Base-by-base conservation (phyloP, 2,329 filamentous ascomycete species). In the Metarhizium rileyi region DNA sequence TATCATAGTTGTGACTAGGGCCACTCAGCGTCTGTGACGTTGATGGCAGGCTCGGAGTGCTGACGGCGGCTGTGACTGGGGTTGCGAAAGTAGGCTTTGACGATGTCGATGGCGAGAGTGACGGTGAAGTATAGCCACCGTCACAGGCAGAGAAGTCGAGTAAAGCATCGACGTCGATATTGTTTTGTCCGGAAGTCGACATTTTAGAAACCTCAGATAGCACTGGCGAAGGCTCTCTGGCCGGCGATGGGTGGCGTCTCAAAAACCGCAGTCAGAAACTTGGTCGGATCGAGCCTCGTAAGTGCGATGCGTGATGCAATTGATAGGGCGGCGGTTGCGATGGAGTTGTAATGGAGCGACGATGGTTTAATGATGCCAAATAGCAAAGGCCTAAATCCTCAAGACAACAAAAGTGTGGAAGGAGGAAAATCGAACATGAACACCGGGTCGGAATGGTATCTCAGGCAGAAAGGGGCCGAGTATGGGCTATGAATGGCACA, bases 1-100 rank as follows among this genome's bases (percentile, higher is more conserved):
- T 83, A 61, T 90, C 87, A 74, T 97, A 97, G 69, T 95, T 88
- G 71, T 96, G 90, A 67, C 89, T 95, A 8, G 93, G 91, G 33
- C 83, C 87, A 44, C 81, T 83, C 62, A 90, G 80, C 20, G 76
- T 80, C 28, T 78, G 76, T 53, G 84, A 78, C 49, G 73, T 70
- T 7, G 77, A 67, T 18, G 79, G 66, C 51, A 83, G 66, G 33
- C 73, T 69, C n/a, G 79, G 76, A 5, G 80, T 75, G 50, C 74
- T 71, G 41, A 77, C 69, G 47, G 77, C 75, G 54, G 73, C 70
- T 5, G 77, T 69, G 7, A 76, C 63, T 7, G 78, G 72, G 56
- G 72, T 74, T 42, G 72, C 66, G 57, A 80, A 80, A 28, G 73
- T 67, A 30, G 70, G 66, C 68, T 79, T 85, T 47, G 72, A 70